phyloP scores from a whole-genome alignment of 495 filamentous ascomycete genomes.

The Lasiosphaeria ovina region DNA sequence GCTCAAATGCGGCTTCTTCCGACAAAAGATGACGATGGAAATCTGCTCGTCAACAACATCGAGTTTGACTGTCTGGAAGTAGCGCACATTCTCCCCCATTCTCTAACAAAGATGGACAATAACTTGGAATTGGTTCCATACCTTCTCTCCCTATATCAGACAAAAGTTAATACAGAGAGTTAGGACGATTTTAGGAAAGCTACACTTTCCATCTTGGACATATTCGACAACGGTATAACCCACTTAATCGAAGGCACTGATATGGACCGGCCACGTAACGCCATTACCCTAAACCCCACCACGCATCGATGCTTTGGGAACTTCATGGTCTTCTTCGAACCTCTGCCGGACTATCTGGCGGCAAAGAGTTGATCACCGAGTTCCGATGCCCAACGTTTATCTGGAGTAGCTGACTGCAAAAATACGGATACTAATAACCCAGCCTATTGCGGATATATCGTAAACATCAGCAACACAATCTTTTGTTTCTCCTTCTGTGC shows the following conservation, averaged over 20 bases:
- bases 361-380: too few species aligned
- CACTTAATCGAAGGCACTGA: constrained; percentile 16
- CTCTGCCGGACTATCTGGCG: constrained; percentile 5
- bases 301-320: constrained; percentile 13
- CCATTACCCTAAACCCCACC: constrained; percentile 12
- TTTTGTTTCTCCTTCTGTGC: too few species aligned
- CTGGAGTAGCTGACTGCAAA: too few species aligned
- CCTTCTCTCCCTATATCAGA: background rate
- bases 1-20: too few species aligned
- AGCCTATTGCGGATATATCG: too few species aligned
- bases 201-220: constrained; percentile 16
- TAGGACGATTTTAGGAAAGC: constrained; percentile 11
- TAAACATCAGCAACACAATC: too few species aligned
- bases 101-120: constrained; percentile 11
- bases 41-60: background rate
- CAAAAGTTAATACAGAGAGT: background rate
- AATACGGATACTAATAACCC: too few species aligned
- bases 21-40: constrained; percentile 21
- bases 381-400: too few species aligned
- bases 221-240: constrained; percentile 15
- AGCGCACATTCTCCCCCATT: constrained; percentile 18
- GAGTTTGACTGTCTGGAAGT: constrained; percentile 10
- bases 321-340: constrained; percentile 16
- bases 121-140: constrained; percentile 12
- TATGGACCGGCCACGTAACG: constrained; percentile 16